Base-by-base conservation (phyloP, 371 early-diverging fungal genomes). In the Mucor plumbeus region DNA sequence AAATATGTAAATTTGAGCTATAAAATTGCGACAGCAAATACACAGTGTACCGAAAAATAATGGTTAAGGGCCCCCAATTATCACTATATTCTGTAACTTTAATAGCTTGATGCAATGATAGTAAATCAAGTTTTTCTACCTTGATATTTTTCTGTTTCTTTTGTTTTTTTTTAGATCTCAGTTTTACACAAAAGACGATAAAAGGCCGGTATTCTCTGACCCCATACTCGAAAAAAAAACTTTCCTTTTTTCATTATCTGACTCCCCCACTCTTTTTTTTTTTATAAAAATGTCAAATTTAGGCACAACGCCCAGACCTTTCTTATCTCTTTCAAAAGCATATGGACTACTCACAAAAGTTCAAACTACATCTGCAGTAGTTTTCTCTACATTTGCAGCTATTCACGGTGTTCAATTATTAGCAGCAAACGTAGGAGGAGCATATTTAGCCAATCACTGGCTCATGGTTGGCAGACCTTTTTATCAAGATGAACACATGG, bases 401-500 rank as follows among this genome's bases (percentile, higher is more conserved):
- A 48, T 74, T 63, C 75, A 83, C 63, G 68, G 73, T 39, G 53
- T 69, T 41, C 71, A 83, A 68, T 65, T 83, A 60, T 8, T 79
- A 54, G 63, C 68, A 41, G 76, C 77, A 15, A 74, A 78, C 26
- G 38, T 79, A 1, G 76, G 74, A 19, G 84, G 84, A 15, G 69
- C 65, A 7, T 64, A 64, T 36, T 54, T 65, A 35, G 65, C 77
- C 34, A 78, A 83, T 54, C 71, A 72, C n/a, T 72, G 65, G 65
- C 50, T 83, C 13, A 61, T 81, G 33, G 54, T 81, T 17, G 78
- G 74, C 3, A 64, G 84, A 63, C 81, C 84, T 3, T 64, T 83
- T 19, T 83, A 83, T 44, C 84, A 83, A 72, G 84, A 83, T 63
- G 68, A 74, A 13, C 76, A 78, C 39, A 41, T 73, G 31, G 84